A percentile compares a stretch with the other conserved stretches of the same genome.
Conservation (phyloP, 2,329 filamentous ascomycete genomes). For the Cyclaneusma minus region DNA sequence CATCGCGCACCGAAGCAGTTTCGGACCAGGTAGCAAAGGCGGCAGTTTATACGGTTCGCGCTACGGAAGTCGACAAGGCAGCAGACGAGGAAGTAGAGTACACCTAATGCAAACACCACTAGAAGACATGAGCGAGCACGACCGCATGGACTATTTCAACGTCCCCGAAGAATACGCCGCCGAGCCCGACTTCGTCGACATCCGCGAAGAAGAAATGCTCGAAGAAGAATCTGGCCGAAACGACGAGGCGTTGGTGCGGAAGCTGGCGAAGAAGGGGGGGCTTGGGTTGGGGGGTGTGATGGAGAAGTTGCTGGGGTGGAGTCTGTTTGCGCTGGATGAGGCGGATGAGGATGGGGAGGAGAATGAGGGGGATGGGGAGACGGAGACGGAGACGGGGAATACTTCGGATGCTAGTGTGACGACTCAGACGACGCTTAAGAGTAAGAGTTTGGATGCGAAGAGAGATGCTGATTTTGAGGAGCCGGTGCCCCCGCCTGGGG, state of each 20-base stretch:
- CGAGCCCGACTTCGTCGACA: conserved; percentile 47
- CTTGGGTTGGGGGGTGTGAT: conserved; percentile 42
- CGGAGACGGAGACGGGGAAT: conserved; percentile 22
- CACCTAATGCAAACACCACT: conserved; percentile 27
- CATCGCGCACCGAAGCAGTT: conserved; percentile 13
- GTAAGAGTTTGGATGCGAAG: conserved; percentile 7
- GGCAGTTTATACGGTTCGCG: conserved; percentile 23
- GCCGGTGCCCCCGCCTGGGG: conserved; percentile 29
- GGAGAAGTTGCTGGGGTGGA: conserved; percentile 41
- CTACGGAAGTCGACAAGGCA: conserved; percentile 21
- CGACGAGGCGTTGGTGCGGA: conserved; percentile 42
- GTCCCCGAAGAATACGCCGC: conserved; percentile 22
- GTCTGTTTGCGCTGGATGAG: conserved; percentile 46
- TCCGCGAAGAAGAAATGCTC: conserved; percentile 42
- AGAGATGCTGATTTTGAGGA: conserved; percentile 26
- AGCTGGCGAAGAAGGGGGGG: conserved; percentile 37
- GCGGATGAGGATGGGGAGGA: conserved; percentile 35
- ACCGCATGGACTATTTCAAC: conserved; percentile 16
- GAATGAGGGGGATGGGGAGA: conserved; percentile 22
- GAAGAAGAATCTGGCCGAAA: conserved; percentile 33
- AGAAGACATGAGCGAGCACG: conserved; percentile 30
- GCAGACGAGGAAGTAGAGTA: conserved; percentile 32
- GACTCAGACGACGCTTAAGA: conserved; percentile 5
- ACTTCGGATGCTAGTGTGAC: conserved; percentile 7
- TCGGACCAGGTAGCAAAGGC: conserved; percentile 28